Evolutionary conservation across 2,329 filamentous ascomycete genomes (phyloP), one percentile per base, ranked within the genome.

Genomic region (Alternaria panax): DNA sequence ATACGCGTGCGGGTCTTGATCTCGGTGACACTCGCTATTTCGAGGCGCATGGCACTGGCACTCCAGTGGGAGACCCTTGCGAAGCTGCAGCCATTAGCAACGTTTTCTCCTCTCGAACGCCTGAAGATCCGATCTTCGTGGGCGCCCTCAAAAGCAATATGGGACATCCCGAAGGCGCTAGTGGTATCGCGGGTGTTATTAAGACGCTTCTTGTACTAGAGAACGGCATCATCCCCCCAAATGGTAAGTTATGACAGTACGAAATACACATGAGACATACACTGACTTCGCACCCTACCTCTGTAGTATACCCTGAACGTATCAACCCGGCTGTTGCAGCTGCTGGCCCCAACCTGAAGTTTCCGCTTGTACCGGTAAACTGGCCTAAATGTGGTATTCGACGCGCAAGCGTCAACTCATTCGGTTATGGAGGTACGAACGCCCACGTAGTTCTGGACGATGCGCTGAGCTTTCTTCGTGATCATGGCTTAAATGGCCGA

Each of bases 1-100:
- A 83, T 62, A 50, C 62, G 20, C 67, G 66, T 20, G 75, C 76
- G 5, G 75, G 75, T 6, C 70, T 81, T 7, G 71, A 77, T 57
- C 60, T 69, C 5, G 55, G 60, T 14, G 25, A 52, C 3, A 67
- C 71, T 77, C 28, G 61, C 7, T 71, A 65, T n/a, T 64, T 71
- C 20, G 68, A 73, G 42, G 62, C 65, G 2, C 67, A 69, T 27
- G 67, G 66, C 7, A 88, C 86, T 0, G 86, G 86, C 2, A 88
- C 86, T 0, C 79, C 81, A 30, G 84, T 83, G 3, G 67, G 69
- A 12, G 72, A 75, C 43, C 66, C 72, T 2, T 66, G 65, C 5
- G 72, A 74, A 50, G 62, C 60, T 6, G 54, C 52, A 5, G 67
- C 64, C 8, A 61, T 72, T 9, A 57, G 56, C 11, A 45, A 51